Evolutionary conservation across 2,329 filamentous ascomycete genomes (phyloP).

Genomic region (Hymenoscyphus albidus): DNA sequence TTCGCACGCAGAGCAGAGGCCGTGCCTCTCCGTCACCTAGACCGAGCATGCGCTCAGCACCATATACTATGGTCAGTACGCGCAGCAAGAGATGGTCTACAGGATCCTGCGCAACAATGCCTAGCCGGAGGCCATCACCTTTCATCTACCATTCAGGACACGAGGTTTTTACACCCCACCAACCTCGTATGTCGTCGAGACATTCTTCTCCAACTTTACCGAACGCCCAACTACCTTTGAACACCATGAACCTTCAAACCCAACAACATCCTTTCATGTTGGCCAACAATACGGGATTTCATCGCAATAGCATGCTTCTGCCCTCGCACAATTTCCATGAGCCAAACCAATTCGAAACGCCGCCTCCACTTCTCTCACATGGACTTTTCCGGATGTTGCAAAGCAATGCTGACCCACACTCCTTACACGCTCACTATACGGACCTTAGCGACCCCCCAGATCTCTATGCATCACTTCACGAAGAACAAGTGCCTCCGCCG

Average conservation of each 20-base stretch:
- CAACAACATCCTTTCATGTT: conserved; percentile 55
- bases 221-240: conserved; percentile 45
- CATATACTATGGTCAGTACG: conserved; percentile 64
- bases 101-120: conserved; percentile 61
- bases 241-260: conserved; percentile 51
- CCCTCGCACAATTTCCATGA: conserved; percentile 44
- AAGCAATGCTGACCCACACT: conserved; percentile 68
- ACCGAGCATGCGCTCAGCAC: conserved; percentile 62
- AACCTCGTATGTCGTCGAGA: conserved; percentile 51
- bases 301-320: conserved; percentile 57
- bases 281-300: conserved; percentile 48
- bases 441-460: conserved; percentile 74
- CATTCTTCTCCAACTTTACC: conserved; percentile 44
- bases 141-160: conserved; percentile 60
- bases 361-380: conserved; percentile 62
- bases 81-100: conserved; percentile 76
- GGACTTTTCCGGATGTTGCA: conserved; percentile 70
- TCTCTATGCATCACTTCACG: conserved; percentile 69
- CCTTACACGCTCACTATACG: conserved; percentile 65
- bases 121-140: conserved; percentile 53
- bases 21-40: conserved; percentile 69
- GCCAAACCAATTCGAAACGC: conserved; percentile 51
- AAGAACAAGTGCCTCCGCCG: conserved; percentile 70
- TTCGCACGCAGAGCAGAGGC: conserved; percentile 62
- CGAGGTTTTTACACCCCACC: conserved; percentile 54